Evolutionary conservation across 2,329 filamentous ascomycete species (phyloP).

Genomic region (Xylariaceae sp.): DNA sequence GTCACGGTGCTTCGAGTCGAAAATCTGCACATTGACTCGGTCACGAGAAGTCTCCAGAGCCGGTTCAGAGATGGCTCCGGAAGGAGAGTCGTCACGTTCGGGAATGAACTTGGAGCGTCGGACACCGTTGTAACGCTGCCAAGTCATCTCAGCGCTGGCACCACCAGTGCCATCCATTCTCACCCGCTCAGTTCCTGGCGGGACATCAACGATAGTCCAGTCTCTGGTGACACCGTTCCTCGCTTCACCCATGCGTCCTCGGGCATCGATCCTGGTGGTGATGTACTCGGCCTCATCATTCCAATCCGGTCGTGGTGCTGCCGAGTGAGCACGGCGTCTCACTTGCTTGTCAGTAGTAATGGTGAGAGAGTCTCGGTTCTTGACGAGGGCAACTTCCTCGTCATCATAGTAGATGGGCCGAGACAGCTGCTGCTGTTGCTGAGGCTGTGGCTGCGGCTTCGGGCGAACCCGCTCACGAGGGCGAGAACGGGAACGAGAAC

Average conservation of each 20-base stretch:
- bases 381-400: conserved; percentile 62
- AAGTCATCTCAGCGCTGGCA: conserved; percentile 69
- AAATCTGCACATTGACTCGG: conserved; percentile 43
- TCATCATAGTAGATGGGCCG: conserved; percentile 40
- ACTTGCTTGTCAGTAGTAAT: conserved; percentile 36
- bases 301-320: conserved; percentile 47
- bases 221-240: conserved; percentile 67
- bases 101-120: conserved; percentile 68
- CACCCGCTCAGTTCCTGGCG: conserved; percentile 76
- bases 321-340: conserved; percentile 49
- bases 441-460: neutral
- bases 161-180: conserved; percentile 74
- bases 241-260: conserved; percentile 67
- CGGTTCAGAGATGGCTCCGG: conserved; percentile 31
- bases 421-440: conserved; percentile 23
- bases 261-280: conserved; percentile 49
- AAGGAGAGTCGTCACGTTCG: conserved; percentile 49
- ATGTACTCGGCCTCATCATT: conserved; percentile 63
- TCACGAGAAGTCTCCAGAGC: conserved; percentile 26
- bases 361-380: conserved; percentile 46
- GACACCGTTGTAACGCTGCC: conserved; percentile 74
- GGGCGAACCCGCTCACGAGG: conserved; percentile 39
- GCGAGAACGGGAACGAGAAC: conserved; percentile 35
- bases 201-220: conserved; percentile 80
- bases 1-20: conserved; percentile 36